Base-by-base conservation (phyloP, 78 protist species). In the Andalucia godoyi region DNA sequence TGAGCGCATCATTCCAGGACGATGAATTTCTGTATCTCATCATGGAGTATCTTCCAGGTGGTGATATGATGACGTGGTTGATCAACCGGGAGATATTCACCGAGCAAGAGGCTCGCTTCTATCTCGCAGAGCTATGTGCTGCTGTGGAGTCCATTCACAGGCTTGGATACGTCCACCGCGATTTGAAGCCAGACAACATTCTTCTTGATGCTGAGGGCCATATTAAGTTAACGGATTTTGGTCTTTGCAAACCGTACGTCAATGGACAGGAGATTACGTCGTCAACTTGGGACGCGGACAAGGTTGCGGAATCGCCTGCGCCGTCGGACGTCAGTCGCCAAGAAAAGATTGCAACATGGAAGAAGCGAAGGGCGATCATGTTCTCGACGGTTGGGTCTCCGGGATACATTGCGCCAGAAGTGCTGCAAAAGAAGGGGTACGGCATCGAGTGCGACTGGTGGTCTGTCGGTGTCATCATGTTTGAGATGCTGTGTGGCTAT, bases 331-430 rank as follows among this genome's bases (percentile, higher is more conserved):
- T 49, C 61, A 3, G 68, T 51, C 18, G 68, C 54, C 49, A 74
- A 10, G 66, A 68, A 15, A 68, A 68, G 17, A 54, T 36, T 23
- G 58, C 64, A 10, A 68, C 53, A n/a, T 68, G 73, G 73, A 54
- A 57, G 43, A 50, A 57, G n/a, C 68, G 5, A 58, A 2, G 70
- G 55, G 5, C 6, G 52, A 4, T 64, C 23, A 61, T 72, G 42
- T 72, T 1, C 45, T 15, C 50, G 46, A 45, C 79, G 6, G 88
- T 80, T 18, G 88, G 88, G 7, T 72, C 81, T 0, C 84, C 86
- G 0, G 88, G 87, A 66, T 87, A 90, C 74, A 84, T 86, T 2
- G 84, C 88, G 8, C 93, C 88, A 4, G 92, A 86, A 46, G 70
- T 80, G 30, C 54, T 79, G 27, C 10, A 47, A 59, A 17, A 52